phyloP scores from a whole-genome alignment of 192 early-diverging fungal genomes.

The Bifiguratus adelaidae region DNA sequence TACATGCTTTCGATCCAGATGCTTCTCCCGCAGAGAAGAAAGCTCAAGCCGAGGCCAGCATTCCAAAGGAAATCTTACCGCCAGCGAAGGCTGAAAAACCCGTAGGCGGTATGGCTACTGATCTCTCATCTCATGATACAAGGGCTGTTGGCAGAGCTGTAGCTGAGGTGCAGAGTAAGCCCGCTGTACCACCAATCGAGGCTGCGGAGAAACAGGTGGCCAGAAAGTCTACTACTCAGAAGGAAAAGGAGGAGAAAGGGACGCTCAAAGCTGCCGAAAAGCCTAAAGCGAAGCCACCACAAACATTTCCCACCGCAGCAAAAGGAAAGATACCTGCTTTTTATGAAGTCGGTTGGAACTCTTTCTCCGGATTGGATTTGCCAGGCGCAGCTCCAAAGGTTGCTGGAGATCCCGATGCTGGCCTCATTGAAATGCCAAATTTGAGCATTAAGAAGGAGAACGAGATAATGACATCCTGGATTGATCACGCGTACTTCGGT shows the following conservation, averaged over 20 bases:
- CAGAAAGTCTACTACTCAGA: no score
- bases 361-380: slow-evolving; percentile 12
- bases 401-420: no score
- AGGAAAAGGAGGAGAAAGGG: no score
- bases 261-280: no score
- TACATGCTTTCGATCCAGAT: slow-evolving; percentile 2
- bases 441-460: background rate
- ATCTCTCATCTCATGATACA: slow-evolving; percentile 10
- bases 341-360: slow-evolving; percentile 22
- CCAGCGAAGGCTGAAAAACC: slow-evolving; percentile 1
- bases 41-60: slow-evolving; percentile 5
- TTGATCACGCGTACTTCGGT: slow-evolving; percentile 24
- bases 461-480: slow-evolving; percentile 15
- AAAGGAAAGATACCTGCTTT: slow-evolving; percentile 10
- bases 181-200: no score
- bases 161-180: slow-evolving; percentile 3
- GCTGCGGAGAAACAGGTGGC: no score
- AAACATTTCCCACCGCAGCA: no score
- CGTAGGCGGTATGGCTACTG: slow-evolving; percentile 9
- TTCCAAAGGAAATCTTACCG: slow-evolving; percentile 15
- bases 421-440: background rate
- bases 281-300: no score
- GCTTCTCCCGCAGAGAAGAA: slow-evolving; percentile 10
- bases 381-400: no score
- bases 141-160: slow-evolving; percentile 1